These are phyloP conservation scores for Cyclotella baltica DNA, from an alignment of 108 stramenopile genomes.

Conservation along the genomic window DNA sequence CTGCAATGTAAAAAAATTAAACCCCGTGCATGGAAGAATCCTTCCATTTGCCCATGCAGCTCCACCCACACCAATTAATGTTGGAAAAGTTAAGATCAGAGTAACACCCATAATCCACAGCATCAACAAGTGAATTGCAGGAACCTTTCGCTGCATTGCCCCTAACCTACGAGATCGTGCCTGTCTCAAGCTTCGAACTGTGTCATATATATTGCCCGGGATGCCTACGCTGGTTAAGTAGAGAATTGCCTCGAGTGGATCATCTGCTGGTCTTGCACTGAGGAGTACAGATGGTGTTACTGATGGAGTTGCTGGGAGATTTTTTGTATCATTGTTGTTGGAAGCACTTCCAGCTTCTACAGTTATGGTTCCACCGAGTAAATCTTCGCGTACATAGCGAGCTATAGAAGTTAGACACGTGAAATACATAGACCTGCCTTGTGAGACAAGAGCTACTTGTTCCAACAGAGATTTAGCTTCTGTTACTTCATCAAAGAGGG, in stretches of 20 bases:
- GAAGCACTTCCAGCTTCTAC: not conserved
- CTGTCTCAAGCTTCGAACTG: slow-evolving; percentile 79
- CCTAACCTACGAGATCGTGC: slow-evolving; percentile 79
- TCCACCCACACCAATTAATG: slow-evolving; percentile 75
- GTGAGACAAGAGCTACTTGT: slow-evolving; percentile 87
- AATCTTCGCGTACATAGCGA: slow-evolving; percentile 75
- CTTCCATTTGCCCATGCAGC: slow-evolving; percentile 65
- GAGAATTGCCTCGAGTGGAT: slow-evolving; percentile 87
- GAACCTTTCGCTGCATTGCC: slow-evolving; percentile 86
- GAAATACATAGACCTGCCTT: slow-evolving; percentile 78
- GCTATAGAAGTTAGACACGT: slow-evolving; percentile 69
- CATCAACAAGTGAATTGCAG: slow-evolving; percentile 69
- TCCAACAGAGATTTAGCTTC: slow-evolving; percentile 85
- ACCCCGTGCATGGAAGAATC: slow-evolving; percentile 56
- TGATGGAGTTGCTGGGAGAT: slow-evolving; percentile 49
- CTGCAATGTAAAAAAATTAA: slow-evolving; percentile 62
- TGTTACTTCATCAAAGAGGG: slow-evolving; percentile 87
- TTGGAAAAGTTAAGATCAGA: slow-evolving; percentile 76
- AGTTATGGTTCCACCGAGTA: slow-evolving; percentile 46
- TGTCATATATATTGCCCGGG: slow-evolving; percentile 83
- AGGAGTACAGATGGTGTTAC: slow-evolving; percentile 71
- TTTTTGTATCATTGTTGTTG: slow-evolving; percentile 6
- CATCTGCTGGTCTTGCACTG: slow-evolving; percentile 77
- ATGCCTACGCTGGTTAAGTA: slow-evolving; percentile 89
- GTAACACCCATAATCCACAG: slow-evolving; percentile 73